Evolutionary conservation across 352 stramenopile genomes (phyloP).

Genomic region (Aphanomyces euteiches): DNA sequence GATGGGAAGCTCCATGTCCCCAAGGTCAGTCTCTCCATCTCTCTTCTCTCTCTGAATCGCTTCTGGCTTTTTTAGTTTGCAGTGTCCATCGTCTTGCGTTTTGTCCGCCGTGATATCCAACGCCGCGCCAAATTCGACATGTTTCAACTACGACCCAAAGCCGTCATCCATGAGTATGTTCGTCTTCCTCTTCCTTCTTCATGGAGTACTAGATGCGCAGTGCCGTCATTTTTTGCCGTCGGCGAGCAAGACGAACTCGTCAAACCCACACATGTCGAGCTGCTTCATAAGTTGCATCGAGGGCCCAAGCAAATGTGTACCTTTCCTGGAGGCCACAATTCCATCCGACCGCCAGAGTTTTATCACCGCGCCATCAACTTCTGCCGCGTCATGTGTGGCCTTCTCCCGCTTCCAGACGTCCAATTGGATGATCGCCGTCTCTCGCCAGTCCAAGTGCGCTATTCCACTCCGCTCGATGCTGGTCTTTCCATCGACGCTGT

Average conservation of each 20-base stretch:
- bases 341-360: constrained; percentile 65
- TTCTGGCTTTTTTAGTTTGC: constrained; percentile 33
- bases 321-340: constrained; percentile 80
- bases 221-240: constrained; percentile 73
- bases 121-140: constrained; percentile 82
- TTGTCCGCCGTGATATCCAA: constrained; percentile 77
- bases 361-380: constrained; percentile 79
- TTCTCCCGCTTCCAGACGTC: constrained; percentile 44
- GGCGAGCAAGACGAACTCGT: constrained; percentile 78
- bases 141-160: constrained; percentile 82
- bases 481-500: constrained; percentile 54
- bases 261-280: constrained; percentile 63
- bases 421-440: background rate
- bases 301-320: constrained; percentile 76
- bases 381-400: constrained; percentile 69
- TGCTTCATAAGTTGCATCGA: constrained; percentile 69
- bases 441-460: constrained; percentile 47
- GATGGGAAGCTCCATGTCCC: constrained; percentile 78
- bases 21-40: constrained; percentile 41
- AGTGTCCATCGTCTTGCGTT: constrained; percentile 74
- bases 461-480: constrained; percentile 28
- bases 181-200: constrained; percentile 11
- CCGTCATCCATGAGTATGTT: constrained; percentile 59
- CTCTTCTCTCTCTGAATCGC: background rate
- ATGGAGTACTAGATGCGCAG: constrained; percentile 34